A percentile compares a stretch with the other conserved stretches of the same genome.
These are phyloP conservation scores for Escovopsis weberi DNA, from an alignment of 2,329 filamentous ascomycete genomes.

Conservation along the genomic window DNA sequence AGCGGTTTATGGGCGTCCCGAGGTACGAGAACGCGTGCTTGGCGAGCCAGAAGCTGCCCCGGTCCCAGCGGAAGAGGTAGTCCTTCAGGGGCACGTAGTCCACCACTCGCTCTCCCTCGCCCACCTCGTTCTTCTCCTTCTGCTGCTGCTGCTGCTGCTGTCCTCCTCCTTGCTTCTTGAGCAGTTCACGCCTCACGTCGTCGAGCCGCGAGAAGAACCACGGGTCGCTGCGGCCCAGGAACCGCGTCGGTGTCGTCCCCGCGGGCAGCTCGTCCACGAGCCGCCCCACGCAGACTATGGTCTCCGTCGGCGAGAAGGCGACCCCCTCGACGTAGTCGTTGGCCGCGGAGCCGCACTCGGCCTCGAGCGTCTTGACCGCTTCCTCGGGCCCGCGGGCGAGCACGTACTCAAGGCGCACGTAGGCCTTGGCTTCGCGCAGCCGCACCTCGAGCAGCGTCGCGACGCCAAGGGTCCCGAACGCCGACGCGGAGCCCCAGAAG, in stretches of 20 bases:
- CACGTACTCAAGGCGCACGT: slow-evolving; percentile 44
- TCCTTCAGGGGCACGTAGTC: slow-evolving; percentile 48
- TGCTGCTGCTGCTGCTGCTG: slow-evolving; percentile 18
- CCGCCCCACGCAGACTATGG: slow-evolving; percentile 46
- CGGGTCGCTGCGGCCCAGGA: slow-evolving; percentile 45
- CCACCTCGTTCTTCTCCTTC: slow-evolving; percentile 17
- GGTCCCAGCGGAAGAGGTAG: slow-evolving; percentile 59
- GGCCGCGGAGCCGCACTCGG: slow-evolving; percentile 21
- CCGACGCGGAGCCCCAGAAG: slow-evolving; percentile 49
- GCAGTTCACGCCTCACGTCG: too few species aligned
- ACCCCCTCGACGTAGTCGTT: slow-evolving; percentile 58
- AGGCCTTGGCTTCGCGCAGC: slow-evolving; percentile 37
- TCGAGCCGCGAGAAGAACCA: slow-evolving; percentile 61
- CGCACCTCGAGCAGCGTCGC: slow-evolving; percentile 48
- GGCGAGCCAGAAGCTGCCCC: slow-evolving; percentile 55
- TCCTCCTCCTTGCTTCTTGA: too few species aligned
- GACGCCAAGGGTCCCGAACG: slow-evolving; percentile 53
- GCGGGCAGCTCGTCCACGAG: slow-evolving; percentile 33
- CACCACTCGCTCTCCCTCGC: slow-evolving; percentile 13
- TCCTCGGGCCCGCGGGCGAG: slow-evolving; percentile 26
- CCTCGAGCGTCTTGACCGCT: slow-evolving; percentile 28
- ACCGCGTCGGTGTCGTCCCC: slow-evolving; percentile 23
- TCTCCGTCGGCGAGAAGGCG: slow-evolving; percentile 38
- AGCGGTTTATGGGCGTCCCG: slow-evolving; percentile 46
- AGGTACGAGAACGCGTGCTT: slow-evolving; percentile 50